Percentiles rank a stretch among this genome's conserved stretches.
Evolutionary conservation across 768 basidiomycete species (phyloP).

Genomic region (Terana coerulea): DNA sequence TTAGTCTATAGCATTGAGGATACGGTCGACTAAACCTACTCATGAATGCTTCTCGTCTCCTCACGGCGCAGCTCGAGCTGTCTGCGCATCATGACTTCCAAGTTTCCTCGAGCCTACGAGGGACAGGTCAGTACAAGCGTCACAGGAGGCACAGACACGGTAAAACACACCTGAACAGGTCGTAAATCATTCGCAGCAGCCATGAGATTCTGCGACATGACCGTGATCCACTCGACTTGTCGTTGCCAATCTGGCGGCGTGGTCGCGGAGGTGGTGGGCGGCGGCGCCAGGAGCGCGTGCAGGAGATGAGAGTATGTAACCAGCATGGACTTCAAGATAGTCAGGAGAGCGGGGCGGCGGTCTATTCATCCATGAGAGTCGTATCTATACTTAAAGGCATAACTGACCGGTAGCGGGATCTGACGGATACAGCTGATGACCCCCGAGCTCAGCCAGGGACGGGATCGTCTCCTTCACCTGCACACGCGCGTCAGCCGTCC

Average conservation of each 20-base stretch:
- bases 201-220: slow-evolving; percentile 84
- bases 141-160: not conserved
- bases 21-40: slow-evolving; percentile 40
- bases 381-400: slow-evolving; percentile 1
- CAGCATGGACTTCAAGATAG: slow-evolving; percentile 72
- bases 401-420: slow-evolving; percentile 64
- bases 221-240: slow-evolving; percentile 76
- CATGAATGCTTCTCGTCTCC: slow-evolving; percentile 66
- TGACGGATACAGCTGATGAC: slow-evolving; percentile 73
- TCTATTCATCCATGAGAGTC: slow-evolving; percentile 38
- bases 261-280: slow-evolving; percentile 46
- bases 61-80: slow-evolving; percentile 72
- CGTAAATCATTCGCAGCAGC: slow-evolving; percentile 86
- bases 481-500: slow-evolving; percentile 1
- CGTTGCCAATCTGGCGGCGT: slow-evolving; percentile 66
- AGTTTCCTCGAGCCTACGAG: slow-evolving; percentile 67
- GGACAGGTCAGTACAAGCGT: not conserved
- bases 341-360: slow-evolving; percentile 68
- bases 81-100: slow-evolving; percentile 78
- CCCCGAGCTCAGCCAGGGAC: slow-evolving; percentile 77
- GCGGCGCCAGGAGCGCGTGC: slow-evolving; percentile 57
- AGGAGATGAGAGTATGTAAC: slow-evolving; percentile 77
- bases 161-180: slow-evolving; percentile 67
- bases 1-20: not conserved
- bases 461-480: slow-evolving; percentile 83